Conservation (phyloP, 345 rosid species). For the Linum lewisii region DNA sequence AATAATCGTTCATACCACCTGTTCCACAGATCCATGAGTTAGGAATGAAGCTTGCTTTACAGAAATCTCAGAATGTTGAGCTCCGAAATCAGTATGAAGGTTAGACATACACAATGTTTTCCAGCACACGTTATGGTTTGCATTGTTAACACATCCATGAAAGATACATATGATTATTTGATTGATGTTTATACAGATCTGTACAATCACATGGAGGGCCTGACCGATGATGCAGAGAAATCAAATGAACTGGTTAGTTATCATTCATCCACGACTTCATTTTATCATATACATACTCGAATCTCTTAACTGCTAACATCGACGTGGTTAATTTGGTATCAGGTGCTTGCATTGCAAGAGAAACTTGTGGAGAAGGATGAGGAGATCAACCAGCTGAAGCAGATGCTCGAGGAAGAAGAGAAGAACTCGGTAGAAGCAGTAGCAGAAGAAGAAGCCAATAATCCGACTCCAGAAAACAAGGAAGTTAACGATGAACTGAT, state of each 20-base stretch:
- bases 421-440: neutral
- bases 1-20: neutral
- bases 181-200: constrained; percentile 13
- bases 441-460: neutral
- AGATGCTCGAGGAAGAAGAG: neutral
- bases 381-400: neutral
- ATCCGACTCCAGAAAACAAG: neutral
- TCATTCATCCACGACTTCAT: neutral
- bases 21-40: constrained; percentile 72
- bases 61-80: constrained; percentile 74
- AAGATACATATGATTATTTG: neutral
- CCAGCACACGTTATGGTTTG: neutral
- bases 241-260: constrained; percentile 68
- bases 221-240: constrained; percentile 74
- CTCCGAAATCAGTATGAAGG: constrained; percentile 90
- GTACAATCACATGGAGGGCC: constrained; percentile 55
- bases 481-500: neutral
- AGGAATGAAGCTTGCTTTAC: constrained; percentile 72
- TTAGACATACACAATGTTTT: constrained; percentile 13
- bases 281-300: neutral
- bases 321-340: neutral
- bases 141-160: neutral
- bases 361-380: neutral
- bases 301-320: neutral
- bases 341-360: neutral